Evolutionary conservation across 441 rosid genomes (phyloP), one percentile per base, ranked within the genome.

Genomic region (Daphne laureola): DNA sequence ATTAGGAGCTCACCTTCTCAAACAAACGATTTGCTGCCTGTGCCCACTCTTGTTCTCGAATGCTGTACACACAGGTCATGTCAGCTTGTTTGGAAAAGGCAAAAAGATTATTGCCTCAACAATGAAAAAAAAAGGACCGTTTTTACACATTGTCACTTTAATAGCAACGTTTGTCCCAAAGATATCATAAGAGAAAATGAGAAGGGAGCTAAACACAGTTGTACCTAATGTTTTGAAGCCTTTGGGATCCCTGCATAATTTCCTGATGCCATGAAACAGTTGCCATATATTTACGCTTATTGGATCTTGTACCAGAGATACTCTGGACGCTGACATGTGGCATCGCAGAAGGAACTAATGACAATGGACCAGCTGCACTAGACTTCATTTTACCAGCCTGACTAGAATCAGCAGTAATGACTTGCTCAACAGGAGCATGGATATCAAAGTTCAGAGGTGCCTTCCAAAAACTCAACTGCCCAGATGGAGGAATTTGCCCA

Each of bases 211-310:
- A 7, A 31, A 31, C 12, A 9, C 38, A 31, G 7, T 9, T 31
- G 1, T 31, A 85, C 96, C 93, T 84, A 53, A 76, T 68, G 55
- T 69, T 75, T 54, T 53, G 81, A 69, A 61, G 65, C 73, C 65
- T 76, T 53, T 27, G 65, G 49, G 76, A 62, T 41, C 66, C 69
- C 59, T 65, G 64, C 42, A 52, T 64, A 52, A 80, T 80, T 75
- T 90, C 95, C 70, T 73, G 67, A 66, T 78, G 76, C 97, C 90
- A 90, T 14, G 93, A 74, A 67, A 71, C 82, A 51, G 60, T 51
- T 44, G 69, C 45, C 51, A 48, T 49, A 58, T 35, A 62, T 71
- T 80, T 90, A 50, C 93, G 87, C 70, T 84, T 90, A 66, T 75
- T 84, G 27, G 77, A 57, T 68, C 73, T 55, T 59, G 18, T 49